A percentile compares a stretch with the other conserved stretches of the same genome.
These are phyloP conservation scores for Diaporthe velutina DNA, from an alignment of 2,329 filamentous ascomycete species.

Conservation along the genomic window DNA sequence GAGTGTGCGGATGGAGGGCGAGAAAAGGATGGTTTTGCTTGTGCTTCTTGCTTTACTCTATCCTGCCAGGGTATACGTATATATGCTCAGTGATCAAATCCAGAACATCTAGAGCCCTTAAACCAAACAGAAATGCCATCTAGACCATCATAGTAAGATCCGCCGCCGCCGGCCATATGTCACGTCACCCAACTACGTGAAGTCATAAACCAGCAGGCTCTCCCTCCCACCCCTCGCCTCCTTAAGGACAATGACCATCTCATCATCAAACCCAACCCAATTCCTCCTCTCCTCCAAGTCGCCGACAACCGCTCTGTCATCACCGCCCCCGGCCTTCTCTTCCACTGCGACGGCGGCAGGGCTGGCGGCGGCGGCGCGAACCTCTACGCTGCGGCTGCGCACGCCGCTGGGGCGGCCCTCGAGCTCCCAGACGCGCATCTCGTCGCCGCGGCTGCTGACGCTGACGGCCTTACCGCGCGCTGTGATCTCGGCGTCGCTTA, in stretches of 20 bases:
- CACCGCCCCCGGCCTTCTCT: neutral
- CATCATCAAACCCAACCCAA: slow-evolving; percentile 91
- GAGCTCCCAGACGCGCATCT: slow-evolving; percentile 89
- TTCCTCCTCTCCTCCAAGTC: slow-evolving; percentile 63
- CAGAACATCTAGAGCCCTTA: neutral
- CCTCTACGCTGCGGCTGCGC: slow-evolving; percentile 62
- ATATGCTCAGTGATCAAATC: neutral
- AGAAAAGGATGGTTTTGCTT: neutral
- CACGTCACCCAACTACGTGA: slow-evolving; percentile 66
- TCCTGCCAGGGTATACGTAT: neutral
- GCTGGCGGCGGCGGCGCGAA: slow-evolving; percentile 54
- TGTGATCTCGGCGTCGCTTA: slow-evolving; percentile 87
- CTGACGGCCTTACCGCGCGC: slow-evolving; percentile 89
- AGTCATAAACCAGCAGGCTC: slow-evolving; percentile 87
- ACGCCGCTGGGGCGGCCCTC: slow-evolving; percentile 71
- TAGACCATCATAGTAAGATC: too few relatives aligned
- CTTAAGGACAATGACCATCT: slow-evolving; percentile 89
- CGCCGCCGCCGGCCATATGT: slow-evolving; percentile 4
- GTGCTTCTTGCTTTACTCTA: neutral
- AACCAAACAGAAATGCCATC: too few relatives aligned
- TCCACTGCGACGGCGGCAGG: neutral
- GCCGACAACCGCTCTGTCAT: slow-evolving; percentile 1
- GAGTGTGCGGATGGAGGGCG: too few relatives aligned
- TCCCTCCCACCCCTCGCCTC: slow-evolving; percentile 77
- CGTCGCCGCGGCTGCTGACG: slow-evolving; percentile 83